Evolutionary conservation across 2,329 filamentous ascomycete genomes (phyloP), one percentile per base, ranked within the genome.

Genomic region (Reticulascus tulasneorum): DNA sequence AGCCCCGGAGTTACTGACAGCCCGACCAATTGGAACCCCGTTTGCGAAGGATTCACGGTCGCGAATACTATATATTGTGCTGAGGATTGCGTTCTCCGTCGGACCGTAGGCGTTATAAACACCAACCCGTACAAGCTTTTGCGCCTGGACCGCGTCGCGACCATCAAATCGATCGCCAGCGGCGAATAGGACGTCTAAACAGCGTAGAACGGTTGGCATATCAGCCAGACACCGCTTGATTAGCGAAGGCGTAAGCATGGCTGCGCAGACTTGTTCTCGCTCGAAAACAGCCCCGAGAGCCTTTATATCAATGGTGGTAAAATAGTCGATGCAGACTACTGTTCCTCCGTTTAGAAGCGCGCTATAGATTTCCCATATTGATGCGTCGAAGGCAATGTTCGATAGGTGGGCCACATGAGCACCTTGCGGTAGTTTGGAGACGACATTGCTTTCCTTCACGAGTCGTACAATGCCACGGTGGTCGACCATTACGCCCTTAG

Each of bases 401-500:
- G 36, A 33, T 4, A 33, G 11, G 5, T 33, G 31, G 16, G 23
- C 23, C 6, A 33, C 7, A 3, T 22, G 16, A 12, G 15, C 17
- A 11, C 16, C 15, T 9, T 16, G 9, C 12, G 13, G 31, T 2
- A 23, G 20, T 13, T 11, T 16, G 12, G 23, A 25, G n/a, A 24
- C 25, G 16, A 20, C 3, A 8, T 33, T 26, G 7, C 22, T 26
- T 8, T 22, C 24, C 22, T 33, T 33, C 18, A 40, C 38, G 5
- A 44, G 29, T 7, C 47, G 31, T 11, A 46, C 18, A 19, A 51
- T 33, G 11, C 35, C 33, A 5, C 40, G 37, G 22, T 49, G 47
- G 13, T 47, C 40, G 31, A 52, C 31, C 40, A 71, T 60, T 18
- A 73, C 67, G 22, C 69, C 69, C 53, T 73, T 73, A 8, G 69